Evolutionary conservation across 116 monocot species (phyloP).

Genomic region (Posidonia oceanica): DNA sequence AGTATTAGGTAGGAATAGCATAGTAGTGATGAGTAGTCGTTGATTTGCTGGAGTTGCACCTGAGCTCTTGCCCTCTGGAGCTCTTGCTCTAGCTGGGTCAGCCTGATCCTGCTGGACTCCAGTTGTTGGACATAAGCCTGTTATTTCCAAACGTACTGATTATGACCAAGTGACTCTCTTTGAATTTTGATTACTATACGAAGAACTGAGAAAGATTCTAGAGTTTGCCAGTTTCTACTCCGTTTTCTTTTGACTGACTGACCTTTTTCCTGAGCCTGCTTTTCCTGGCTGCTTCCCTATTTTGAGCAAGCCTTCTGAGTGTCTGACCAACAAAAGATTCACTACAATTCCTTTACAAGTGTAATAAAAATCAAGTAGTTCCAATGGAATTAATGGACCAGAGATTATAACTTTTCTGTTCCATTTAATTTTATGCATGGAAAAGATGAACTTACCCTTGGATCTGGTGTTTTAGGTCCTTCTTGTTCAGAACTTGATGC

Average conservation of each 20-base stretch:
- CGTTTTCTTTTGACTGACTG: neutral
- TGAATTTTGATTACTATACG: neutral
- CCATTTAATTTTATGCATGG: no score
- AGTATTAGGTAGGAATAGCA: no score
- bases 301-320: constrained; percentile 82
- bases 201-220: no score
- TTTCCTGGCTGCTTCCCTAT: constrained; percentile 91
- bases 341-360: no score
- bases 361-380: no score
- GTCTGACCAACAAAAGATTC: constrained; percentile 25
- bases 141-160: neutral
- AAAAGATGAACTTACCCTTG: constrained; percentile 38
- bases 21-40: neutral
- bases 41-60: constrained; percentile 18
- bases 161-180: no score
- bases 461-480: constrained; percentile 65
- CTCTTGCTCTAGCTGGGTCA: constrained; percentile 80
- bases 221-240: neutral
- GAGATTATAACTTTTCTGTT: no score
- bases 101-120: constrained; percentile 71
- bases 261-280: constrained; percentile 96
- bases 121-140: constrained; percentile 95
- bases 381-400: no score
- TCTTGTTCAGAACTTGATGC: constrained; percentile 59
- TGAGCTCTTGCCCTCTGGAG: constrained; percentile 78